Conservation (phyloP, 2,329 filamentous ascomycete genomes). For the Malbranchea cinnamomea region DNA sequence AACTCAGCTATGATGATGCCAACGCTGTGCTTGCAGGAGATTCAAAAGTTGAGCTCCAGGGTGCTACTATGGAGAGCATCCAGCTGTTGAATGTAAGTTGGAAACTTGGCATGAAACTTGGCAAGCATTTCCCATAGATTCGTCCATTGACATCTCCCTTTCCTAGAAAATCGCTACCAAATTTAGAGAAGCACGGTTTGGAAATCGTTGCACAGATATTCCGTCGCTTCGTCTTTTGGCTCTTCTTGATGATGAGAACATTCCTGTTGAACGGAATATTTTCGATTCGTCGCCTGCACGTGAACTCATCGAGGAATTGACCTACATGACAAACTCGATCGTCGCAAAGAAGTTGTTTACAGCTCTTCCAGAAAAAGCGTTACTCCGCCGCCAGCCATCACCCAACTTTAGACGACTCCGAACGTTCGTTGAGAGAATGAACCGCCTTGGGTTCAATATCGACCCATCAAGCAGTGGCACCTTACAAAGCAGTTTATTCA, state of each 20-base stretch:
- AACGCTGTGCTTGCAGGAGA: conserved; percentile 61
- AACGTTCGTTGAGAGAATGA: conserved; percentile 88
- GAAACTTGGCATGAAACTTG: no score
- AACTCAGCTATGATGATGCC: conserved; percentile 71
- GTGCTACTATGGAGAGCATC: conserved; percentile 59
- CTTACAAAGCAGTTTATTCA: conserved; percentile 89
- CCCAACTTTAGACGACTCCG: conserved; percentile 80
- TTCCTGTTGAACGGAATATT: conserved; percentile 89
- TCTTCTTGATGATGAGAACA: conserved; percentile 94
- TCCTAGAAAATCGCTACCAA: conserved; percentile 62
- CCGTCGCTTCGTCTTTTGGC: conserved; percentile 78
- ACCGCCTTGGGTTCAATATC: conserved; percentile 74
- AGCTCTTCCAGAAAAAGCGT: conserved; percentile 76
- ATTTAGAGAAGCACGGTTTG: conserved; percentile 77
- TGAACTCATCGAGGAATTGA: conserved; percentile 87
- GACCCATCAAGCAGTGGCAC: conserved; percentile 80
- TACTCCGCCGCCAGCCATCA: conserved; percentile 71
- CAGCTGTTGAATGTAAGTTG: conserved; percentile 56
- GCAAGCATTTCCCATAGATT: no score
- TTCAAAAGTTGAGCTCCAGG: conserved; percentile 46
- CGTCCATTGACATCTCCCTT: no score
- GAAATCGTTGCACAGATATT: conserved; percentile 62
- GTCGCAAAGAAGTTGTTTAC: conserved; percentile 71
- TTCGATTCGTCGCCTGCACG: conserved; percentile 82
- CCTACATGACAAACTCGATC: conserved; percentile 81